Evolutionary conservation across 2,329 filamentous ascomycete genomes (phyloP).

Genomic region (Elsinoe australis): DNA sequence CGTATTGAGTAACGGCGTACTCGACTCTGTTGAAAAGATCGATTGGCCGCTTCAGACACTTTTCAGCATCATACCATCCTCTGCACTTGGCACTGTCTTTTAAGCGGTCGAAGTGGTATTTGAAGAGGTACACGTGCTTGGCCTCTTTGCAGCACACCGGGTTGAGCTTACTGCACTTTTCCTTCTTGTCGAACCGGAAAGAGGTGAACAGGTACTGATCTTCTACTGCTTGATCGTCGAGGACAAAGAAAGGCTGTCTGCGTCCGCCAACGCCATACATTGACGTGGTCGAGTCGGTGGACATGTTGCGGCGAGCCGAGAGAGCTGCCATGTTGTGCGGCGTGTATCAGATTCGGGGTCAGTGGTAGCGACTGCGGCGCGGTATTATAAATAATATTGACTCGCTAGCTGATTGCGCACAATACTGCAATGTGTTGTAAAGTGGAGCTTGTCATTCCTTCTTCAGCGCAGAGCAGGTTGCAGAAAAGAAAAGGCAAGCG

Average conservation of each 20-base stretch:
- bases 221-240: conserved; percentile 19
- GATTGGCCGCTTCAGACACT: conserved; percentile 30
- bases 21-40: conserved; percentile 29
- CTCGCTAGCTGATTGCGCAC: background rate
- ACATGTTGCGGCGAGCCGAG: conserved; percentile 9
- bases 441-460: too few species aligned
- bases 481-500: too few species aligned
- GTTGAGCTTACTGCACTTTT: conserved; percentile 31
- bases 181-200: conserved; percentile 58
- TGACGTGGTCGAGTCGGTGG: conserved; percentile 14
- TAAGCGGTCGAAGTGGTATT: conserved; percentile 68
- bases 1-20: conserved; percentile 27
- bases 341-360: background rate
- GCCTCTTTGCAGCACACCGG: conserved; percentile 39
- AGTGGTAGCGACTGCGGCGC: too few species aligned
- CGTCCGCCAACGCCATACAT: conserved; percentile 16
- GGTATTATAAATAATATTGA: background rate
- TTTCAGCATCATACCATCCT: conserved; percentile 36
- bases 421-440: too few species aligned
- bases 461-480: background rate
- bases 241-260: conserved; percentile 14
- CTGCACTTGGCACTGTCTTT: conserved; percentile 50
- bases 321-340: conserved; percentile 11
- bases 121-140: conserved; percentile 68
- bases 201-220: conserved; percentile 54